These are phyloP conservation scores for Quercus lobata DNA, from an alignment of 331 rosid genomes.

Conservation along the genomic window DNA sequence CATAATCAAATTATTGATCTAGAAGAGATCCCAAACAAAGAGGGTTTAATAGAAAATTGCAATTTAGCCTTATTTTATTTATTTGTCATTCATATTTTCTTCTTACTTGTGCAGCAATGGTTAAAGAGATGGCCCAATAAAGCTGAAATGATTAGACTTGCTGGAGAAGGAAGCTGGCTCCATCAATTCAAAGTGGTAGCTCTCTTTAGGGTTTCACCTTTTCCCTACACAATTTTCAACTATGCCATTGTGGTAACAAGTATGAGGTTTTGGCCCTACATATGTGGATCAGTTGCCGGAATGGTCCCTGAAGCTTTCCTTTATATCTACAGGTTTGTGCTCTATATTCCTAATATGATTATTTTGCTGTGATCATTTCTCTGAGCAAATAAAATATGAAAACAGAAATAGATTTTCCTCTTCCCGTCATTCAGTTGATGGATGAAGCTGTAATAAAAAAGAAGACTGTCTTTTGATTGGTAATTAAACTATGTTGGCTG, in stretches of 20 bases:
- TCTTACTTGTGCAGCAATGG: conserved; percentile 66
- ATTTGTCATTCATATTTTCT: conserved; percentile 10
- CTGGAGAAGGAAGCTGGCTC: conserved; percentile 90
- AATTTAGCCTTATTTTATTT: not conserved
- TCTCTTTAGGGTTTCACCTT: conserved; percentile 88
- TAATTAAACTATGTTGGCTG: not conserved
- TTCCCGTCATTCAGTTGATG: too few species aligned
- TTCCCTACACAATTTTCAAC: conserved; percentile 96
- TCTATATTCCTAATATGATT: not conserved
- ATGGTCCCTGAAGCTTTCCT: conserved; percentile 98
- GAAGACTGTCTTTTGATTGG: too few species aligned
- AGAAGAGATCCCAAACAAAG: too few species aligned
- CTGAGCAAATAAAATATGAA: not conserved
- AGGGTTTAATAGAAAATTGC: too few species aligned
- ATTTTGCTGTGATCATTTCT: not conserved
- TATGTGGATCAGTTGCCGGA: conserved; percentile 91
- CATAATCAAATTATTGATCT: too few species aligned
- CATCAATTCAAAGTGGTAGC: conserved; percentile 94
- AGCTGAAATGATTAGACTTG: conserved; percentile 90
- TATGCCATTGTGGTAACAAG: conserved; percentile 92
- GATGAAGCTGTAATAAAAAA: too few species aligned
- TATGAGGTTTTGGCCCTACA: conserved; percentile 94
- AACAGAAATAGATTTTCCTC: not conserved
- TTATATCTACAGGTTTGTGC: conserved; percentile 82
- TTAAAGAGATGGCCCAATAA: conserved; percentile 87